phyloP scores from a whole-genome alignment of 805 yeast species.

The Lipomyces yamanashiensis region DNA sequence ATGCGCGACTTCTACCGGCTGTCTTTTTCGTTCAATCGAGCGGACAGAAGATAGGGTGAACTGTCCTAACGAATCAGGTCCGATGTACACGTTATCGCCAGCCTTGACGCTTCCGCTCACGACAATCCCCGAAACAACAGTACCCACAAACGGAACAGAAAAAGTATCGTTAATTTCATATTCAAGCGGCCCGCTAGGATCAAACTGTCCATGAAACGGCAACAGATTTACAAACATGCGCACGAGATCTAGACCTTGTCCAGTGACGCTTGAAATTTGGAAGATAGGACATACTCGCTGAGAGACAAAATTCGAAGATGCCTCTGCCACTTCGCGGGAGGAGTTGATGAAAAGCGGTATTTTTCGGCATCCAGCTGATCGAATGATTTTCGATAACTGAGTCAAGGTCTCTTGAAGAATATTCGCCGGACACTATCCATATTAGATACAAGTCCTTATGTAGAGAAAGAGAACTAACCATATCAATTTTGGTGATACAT shows the following conservation, averaged over 20 bases:
- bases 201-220: constrained; percentile 34
- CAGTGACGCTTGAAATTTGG: constrained; percentile 37
- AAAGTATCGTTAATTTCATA: constrained; percentile 37
- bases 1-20: constrained; percentile 30
- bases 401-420: constrained; percentile 29
- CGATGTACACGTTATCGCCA: constrained; percentile 34
- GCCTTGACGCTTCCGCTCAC: constrained; percentile 27
- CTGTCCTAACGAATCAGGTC: constrained; percentile 37
- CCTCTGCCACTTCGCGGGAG: constrained; percentile 33
- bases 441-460: not conserved
- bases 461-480: constrained; percentile 18
- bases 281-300: constrained; percentile 37
- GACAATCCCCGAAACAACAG: constrained; percentile 36
- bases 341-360: constrained; percentile 33
- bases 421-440: constrained; percentile 32
- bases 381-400: constrained; percentile 32
- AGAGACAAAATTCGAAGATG: constrained; percentile 27
- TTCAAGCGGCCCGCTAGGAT: constrained; percentile 26
- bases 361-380: constrained; percentile 37
- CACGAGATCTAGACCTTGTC: constrained; percentile 34
- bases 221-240: constrained; percentile 31
- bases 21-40: constrained; percentile 38
- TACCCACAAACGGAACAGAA: constrained; percentile 38
- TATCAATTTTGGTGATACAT: constrained; percentile 35
- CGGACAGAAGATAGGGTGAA: constrained; percentile 26